Evolutionary conservation across 2,329 filamentous ascomycete genomes (phyloP).

Genomic region (Neonectria faginata): DNA sequence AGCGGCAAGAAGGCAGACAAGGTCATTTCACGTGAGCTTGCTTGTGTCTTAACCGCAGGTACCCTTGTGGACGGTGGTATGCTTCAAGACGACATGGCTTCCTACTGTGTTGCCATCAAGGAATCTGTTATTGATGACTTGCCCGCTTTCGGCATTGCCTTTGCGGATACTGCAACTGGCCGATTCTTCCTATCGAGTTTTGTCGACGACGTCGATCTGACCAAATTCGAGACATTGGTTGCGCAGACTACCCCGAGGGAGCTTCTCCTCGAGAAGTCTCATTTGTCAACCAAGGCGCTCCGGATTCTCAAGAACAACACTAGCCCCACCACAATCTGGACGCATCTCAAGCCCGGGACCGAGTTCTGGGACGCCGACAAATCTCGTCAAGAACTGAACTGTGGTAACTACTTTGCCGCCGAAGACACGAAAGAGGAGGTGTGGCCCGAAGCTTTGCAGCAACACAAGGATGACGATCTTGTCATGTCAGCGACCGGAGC

Average conservation of each 20-base stretch:
- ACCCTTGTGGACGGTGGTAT: conserved; percentile 96
- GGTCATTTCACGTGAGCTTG: conserved; percentile 89
- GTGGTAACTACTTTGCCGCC: conserved; percentile 80
- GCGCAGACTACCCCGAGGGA: conserved; percentile 92
- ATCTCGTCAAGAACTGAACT: conserved; percentile 83
- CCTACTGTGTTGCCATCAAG: conserved; percentile 96
- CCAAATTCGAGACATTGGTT: conserved; percentile 96
- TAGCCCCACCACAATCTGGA: conserved; percentile 93
- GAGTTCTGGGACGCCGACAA: conserved; percentile 94
- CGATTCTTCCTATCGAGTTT: conserved; percentile 96
- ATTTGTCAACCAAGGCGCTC: conserved; percentile 86
- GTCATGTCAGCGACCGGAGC: conserved; percentile 93
- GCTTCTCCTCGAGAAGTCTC: conserved; percentile 87
- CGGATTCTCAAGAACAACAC: conserved; percentile 98
- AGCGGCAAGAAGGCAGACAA: conserved; percentile 84
- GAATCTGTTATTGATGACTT: conserved; percentile 78
- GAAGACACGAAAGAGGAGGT: conserved; percentile 66
- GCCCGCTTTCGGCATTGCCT: conserved; percentile 90
- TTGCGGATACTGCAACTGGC: conserved; percentile 95
- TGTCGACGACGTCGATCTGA: conserved; percentile 90
- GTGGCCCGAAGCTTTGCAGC: conserved; percentile 82
- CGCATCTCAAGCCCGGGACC: conserved; percentile 83
- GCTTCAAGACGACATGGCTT: conserved; percentile 98
- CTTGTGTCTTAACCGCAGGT: conserved; percentile 90
- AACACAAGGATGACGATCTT: conserved; percentile 81